Base-by-base conservation (phyloP, 2,329 filamentous ascomycete genomes). In the Ascocoryne sarcoides region DNA sequence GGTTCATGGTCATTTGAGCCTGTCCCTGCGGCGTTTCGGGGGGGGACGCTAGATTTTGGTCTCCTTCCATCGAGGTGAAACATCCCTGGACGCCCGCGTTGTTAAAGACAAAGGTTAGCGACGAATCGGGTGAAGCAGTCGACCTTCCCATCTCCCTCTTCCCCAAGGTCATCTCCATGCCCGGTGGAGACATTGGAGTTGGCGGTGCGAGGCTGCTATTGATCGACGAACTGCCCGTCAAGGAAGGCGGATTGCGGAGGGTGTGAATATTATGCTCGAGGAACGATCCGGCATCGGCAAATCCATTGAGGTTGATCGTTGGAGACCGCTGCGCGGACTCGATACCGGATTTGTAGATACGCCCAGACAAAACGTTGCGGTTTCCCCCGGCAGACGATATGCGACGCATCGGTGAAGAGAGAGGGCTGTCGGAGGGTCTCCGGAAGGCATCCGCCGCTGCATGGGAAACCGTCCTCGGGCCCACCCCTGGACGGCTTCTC, bases 301-400 rank as follows among this genome's bases (percentile, higher is more conserved):
- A 57, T 2, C 49, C 50, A 15, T 49, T 44, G 2, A 56, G 38
- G 14, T 57, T 56, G 21, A 60, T 55, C n/a, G n/a, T n/a, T 5
- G 56, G 57, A 1, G 56, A 58, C 4, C 56, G 45, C 42, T 60
- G 57, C 10, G 56, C 47, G 14, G 54, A 51, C 33, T 58, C 55
- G 15, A 56, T 31, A 4, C 53, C 52, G 17, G 49, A 38, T 36
- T 59, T 59, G 37, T 48, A 44, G n/a, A 60, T 46, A 7, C 57
- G 51, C 16, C 56, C 56, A 26, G 44, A 47, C 7, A 54, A 41
- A 16, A 58, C 50, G 36, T 51, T 52, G 28, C 51, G 40, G 28
- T 53, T 59, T 3, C 53, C 56, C 14, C 55, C 55, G 12, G 55
- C 54, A 9, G 57, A 60, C 4, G 50, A 51, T 19, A 58, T 58